Conservation (phyloP, 2,329 filamentous ascomycete species). For the Parasarocladium wereldwijsianum region DNA sequence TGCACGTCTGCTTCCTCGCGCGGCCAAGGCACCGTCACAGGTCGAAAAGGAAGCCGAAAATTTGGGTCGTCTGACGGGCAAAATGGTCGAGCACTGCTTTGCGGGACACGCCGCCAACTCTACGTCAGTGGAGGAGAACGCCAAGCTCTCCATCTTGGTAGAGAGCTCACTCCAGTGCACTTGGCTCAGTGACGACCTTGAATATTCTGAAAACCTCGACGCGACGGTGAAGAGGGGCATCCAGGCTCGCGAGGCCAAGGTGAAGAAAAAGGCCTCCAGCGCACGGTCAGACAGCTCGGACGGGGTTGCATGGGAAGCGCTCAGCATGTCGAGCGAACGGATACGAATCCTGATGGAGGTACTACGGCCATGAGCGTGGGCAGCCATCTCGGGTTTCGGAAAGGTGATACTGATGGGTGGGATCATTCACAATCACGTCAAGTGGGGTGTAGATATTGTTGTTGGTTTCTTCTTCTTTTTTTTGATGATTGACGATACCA, state of each 20-base stretch:
- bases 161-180: constrained; percentile 48
- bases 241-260: constrained; percentile 30
- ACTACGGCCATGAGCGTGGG: too few relatives aligned
- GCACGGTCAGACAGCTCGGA: constrained; percentile 22
- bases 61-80: constrained; percentile 23
- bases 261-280: constrained; percentile 24
- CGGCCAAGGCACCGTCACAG: constrained; percentile 24
- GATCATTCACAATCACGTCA: too few relatives aligned
- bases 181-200: constrained; percentile 18
- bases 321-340: constrained; percentile 29
- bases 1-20: constrained; percentile 26
- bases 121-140: constrained; percentile 49
- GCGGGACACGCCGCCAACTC: constrained; percentile 51
- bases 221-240: constrained; percentile 30
- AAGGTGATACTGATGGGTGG: too few relatives aligned
- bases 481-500: too few relatives aligned
- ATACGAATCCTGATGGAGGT: constrained; percentile 23
- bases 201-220: constrained; percentile 21
- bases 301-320: constrained; percentile 23
- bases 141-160: constrained; percentile 53
- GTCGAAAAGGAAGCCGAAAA: constrained; percentile 21
- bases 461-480: too few relatives aligned
- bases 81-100: constrained; percentile 42
- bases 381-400: too few relatives aligned
- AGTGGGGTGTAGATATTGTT: too few relatives aligned